Percentiles rank a stretch among this genome's conserved stretches.
phyloP scores from a whole-genome alignment of 2,329 filamentous ascomycete species.

The Xylariaceae sp. region DNA sequence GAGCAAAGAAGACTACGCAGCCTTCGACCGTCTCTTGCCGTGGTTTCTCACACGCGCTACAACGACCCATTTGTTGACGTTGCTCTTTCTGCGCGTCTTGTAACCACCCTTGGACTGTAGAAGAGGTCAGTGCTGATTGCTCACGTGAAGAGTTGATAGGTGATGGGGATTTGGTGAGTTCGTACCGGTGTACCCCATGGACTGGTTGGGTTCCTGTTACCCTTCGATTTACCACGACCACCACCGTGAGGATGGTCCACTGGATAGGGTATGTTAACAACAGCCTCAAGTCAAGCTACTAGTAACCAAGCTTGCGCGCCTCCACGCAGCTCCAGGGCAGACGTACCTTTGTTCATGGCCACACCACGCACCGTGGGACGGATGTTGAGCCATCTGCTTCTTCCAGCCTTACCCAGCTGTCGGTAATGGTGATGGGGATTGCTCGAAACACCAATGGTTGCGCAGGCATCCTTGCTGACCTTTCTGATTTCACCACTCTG shows the following conservation, averaged over 20 bases:
- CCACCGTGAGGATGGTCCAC: constrained; percentile 97
- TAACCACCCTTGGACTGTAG: constrained; percentile 70
- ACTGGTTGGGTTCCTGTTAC: constrained; percentile 89
- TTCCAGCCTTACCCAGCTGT: constrained; percentile 90
- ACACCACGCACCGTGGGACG: constrained; percentile 93
- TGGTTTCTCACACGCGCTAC: constrained; percentile 79
- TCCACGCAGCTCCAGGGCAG: neutral
- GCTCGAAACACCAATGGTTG: constrained; percentile 89
- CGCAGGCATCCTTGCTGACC: constrained; percentile 87
- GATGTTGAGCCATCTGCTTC: constrained; percentile 89
- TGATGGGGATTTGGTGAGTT: constrained; percentile 25
- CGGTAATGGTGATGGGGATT: constrained; percentile 87
- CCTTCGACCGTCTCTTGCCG: constrained; percentile 75
- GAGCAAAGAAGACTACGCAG: constrained; percentile 25
- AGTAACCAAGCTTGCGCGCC: neutral
- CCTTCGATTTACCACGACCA: constrained; percentile 98
- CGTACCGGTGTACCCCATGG: constrained; percentile 94
- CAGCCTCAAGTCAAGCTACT: constrained; percentile 3
- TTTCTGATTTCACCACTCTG: constrained; percentile 90
- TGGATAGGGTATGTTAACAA: constrained; percentile 28
- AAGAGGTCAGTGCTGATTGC: constrained; percentile 27
- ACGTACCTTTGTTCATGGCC: constrained; percentile 91
- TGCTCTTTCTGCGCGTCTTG: constrained; percentile 86
- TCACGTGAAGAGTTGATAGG: constrained; percentile 2
- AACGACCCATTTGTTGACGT: constrained; percentile 88